Evolutionary conservation across 176 grass and related monocot genomes (phyloP), one percentile per base, ranked within the genome.

Genomic region (Bonia amplexicaulis): DNA sequence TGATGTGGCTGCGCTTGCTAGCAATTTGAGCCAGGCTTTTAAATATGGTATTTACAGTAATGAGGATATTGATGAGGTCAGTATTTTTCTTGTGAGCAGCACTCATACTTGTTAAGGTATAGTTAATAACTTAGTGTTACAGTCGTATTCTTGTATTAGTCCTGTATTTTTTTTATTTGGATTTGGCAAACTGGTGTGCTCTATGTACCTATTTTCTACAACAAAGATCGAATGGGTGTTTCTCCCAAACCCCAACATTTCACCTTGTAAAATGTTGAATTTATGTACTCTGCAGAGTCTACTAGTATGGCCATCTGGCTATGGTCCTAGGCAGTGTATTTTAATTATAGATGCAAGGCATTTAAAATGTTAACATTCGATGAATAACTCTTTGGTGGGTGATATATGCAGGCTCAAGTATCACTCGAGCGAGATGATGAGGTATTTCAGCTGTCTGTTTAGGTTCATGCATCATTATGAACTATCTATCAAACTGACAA

Each of bases 1-100:
- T 51, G 96, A 98, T 83, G 96, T 98, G 74, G 96, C 96, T 70
- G 93, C 96, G 61, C 89, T 98, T 79, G 96, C 96, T 86, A 94
- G 86, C 76, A 93, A 95, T 79, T 88, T 98, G 79, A 96, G 93
- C 66, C 96, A 98, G 88, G 93, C 96, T 59, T 96, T 93, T 86
- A 91, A 92, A 60, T 92, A 91, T 61, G 96, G 88, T 59, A 98
- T 94, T 73, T 95, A 98, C 82, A 81, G 74, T 79, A 91, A 90
- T 75, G 90, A 98, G 69, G 93, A 98, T 80, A 85, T 87, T 82
- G 96, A 98, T 25, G 93, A 98, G 96, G 96, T 95, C 76, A 85
- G 59, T 81, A 57, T 61, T 67, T 26, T 81, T 26, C 49, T 77
- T 16, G 62, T 64, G 15, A 61, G n/a, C 52, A 80, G 3, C 15